Evolutionary conservation across 176 grass and related monocot species (phyloP).

Genomic region (Raddia distichophylla): DNA sequence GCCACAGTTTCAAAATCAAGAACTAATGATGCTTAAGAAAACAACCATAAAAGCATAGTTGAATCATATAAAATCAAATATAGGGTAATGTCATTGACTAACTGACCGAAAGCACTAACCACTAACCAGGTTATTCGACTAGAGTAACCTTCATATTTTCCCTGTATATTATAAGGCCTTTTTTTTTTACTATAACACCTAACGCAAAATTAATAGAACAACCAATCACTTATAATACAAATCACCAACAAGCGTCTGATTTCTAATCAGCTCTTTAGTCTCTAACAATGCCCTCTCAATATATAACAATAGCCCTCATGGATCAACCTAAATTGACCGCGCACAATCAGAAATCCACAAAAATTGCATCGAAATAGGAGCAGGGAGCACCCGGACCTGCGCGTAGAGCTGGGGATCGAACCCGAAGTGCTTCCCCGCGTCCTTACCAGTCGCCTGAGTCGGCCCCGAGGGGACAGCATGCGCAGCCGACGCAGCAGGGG

Average conservation of each 20-base stretch:
- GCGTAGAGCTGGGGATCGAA: constrained; percentile 59
- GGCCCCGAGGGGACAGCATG: background rate
- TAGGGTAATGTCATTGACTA: background rate
- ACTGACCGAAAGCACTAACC: background rate
- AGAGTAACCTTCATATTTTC: background rate
- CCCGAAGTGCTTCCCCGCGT: constrained; percentile 42
- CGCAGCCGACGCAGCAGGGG: background rate
- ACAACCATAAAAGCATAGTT: background rate
- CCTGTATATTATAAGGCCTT: background rate
- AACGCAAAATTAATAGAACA: background rate
- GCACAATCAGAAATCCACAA: background rate
- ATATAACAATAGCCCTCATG: constrained; percentile 4
- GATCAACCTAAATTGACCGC: constrained; percentile 21
- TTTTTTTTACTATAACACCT: background rate
- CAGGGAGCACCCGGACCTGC: constrained; percentile 41
- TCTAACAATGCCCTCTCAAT: background rate
- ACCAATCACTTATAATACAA: background rate
- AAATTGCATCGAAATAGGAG: background rate
- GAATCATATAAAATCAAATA: background rate
- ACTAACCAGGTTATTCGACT: background rate
- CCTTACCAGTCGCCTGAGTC: background rate
- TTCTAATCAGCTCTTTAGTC: background rate
- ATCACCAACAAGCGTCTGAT: background rate
- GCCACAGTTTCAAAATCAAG: background rate
- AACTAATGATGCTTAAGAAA: background rate